Percentiles rank a stretch among this genome's conserved stretches.
Evolutionary conservation across 345 rosid genomes (phyloP).

Genomic region (Turritis glabra): DNA sequence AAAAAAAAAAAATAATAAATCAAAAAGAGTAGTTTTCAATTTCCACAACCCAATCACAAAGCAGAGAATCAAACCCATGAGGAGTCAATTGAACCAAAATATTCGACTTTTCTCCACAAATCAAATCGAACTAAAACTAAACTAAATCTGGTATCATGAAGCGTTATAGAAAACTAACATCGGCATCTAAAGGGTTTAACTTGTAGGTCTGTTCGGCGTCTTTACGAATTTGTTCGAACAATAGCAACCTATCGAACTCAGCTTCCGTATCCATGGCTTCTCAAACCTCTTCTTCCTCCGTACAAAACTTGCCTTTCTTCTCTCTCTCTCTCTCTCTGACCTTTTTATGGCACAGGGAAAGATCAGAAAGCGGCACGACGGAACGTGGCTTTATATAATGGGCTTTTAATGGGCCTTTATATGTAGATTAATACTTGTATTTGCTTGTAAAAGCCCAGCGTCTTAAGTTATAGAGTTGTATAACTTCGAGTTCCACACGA

Average conservation of each 20-base stretch:
- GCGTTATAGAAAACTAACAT: slow-evolving; percentile 44
- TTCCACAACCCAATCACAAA: neutral
- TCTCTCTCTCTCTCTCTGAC: neutral
- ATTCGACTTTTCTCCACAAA: neutral
- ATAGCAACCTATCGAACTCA: slow-evolving; percentile 66
- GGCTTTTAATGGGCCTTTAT: slow-evolving; percentile 13
- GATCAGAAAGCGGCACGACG: neutral
- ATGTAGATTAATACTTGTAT: neutral
- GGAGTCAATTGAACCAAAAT: no score
- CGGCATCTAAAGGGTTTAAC: slow-evolving; percentile 71
- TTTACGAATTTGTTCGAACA: slow-evolving; percentile 88
- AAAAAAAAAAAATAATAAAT: no score
- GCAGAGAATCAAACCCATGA: neutral
- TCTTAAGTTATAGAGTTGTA: neutral
- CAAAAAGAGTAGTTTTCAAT: no score
- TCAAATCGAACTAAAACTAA: neutral
- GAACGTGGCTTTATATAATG: neutral
- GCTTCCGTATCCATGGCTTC: slow-evolving; percentile 62
- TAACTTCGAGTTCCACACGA: neutral
- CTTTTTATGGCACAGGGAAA: neutral
- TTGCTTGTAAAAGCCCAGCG: neutral
- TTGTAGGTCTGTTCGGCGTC: slow-evolving; percentile 62
- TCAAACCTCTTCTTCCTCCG: neutral
- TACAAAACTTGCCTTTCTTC: slow-evolving; percentile 9
- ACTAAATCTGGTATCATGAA: slow-evolving; percentile 13